phyloP scores from a whole-genome alignment of 2,329 filamentous ascomycete genomes.

The Colletotrichum musicola region DNA sequence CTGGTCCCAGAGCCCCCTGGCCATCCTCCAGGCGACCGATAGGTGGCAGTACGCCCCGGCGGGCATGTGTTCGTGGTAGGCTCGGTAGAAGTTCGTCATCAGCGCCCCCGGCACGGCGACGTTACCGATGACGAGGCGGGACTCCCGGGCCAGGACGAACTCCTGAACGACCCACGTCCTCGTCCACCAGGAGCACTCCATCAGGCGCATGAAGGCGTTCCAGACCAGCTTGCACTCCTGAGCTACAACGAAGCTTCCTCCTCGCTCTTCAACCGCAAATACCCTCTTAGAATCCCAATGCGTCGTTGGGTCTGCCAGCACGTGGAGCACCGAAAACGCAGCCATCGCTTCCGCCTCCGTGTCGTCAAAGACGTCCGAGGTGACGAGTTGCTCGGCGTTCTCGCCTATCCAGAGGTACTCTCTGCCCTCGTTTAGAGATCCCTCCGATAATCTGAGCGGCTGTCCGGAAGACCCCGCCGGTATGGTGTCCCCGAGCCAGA shows the following conservation, averaged over 20 bases:
- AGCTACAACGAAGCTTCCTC: not conserved
- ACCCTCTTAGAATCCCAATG: not conserved
- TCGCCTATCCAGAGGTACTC: not conserved
- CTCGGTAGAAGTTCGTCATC: not conserved
- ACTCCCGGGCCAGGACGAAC: conserved; percentile 45
- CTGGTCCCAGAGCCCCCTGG: not conserved
- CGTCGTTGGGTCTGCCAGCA: not conserved
- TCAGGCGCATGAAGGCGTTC: not conserved
- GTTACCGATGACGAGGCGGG: not conserved
- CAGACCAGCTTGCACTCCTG: not conserved
- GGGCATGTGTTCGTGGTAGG: not conserved
- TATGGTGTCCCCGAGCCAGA: not conserved
- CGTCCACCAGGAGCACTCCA: not conserved
- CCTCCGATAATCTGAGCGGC: not conserved
- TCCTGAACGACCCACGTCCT: conserved; percentile 9
- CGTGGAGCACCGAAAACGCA: not conserved
- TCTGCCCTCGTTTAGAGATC: not conserved
- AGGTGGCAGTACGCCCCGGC: not conserved
- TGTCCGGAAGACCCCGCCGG: not conserved
- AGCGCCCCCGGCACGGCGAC: not conserved
- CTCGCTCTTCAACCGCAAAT: not conserved
- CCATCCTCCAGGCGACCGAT: not conserved
- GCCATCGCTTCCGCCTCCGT: not conserved
- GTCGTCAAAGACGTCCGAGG: not conserved
- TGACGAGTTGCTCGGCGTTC: not conserved